phyloP scores from a whole-genome alignment of 2,329 filamentous ascomycete species.

The Xylaria sp. region DNA sequence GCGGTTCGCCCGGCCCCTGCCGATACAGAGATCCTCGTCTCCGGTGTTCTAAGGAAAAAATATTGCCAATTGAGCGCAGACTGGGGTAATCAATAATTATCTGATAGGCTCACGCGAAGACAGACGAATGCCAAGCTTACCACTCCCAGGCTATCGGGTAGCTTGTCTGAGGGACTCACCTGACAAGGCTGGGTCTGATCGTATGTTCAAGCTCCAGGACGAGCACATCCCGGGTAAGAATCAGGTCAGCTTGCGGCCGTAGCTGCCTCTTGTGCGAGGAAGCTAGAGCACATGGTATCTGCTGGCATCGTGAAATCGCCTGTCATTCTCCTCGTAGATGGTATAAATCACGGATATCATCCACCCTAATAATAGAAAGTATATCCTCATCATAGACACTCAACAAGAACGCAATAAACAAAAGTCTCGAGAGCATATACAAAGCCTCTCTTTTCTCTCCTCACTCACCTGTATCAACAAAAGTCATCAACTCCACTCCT shows the following conservation, averaged over 20 bases:
- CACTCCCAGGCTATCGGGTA: constrained; percentile 20
- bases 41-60: neutral
- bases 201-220: constrained; percentile 24
- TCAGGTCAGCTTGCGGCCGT: constrained; percentile 13
- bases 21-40: constrained; percentile 2
- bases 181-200: constrained; percentile 32
- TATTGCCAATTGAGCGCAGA: neutral
- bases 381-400: constrained; percentile 19
- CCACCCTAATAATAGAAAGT: constrained; percentile 4
- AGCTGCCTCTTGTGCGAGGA: neutral
- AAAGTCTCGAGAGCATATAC: constrained; percentile 18
- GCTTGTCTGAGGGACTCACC: constrained; percentile 11
- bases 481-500: constrained; percentile 26
- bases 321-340: neutral
- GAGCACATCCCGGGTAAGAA: constrained; percentile 16
- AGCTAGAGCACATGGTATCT: constrained; percentile 12
- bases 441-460: constrained; percentile 15
- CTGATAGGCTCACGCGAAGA: constrained; percentile 3
- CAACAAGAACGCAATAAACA: constrained; percentile 8
- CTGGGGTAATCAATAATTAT: constrained; percentile 12
- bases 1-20: constrained; percentile 25
- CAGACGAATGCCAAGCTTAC: constrained; percentile 1
- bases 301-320: neutral
- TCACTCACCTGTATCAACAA: constrained; percentile 22
- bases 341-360: constrained; percentile 19